Evolutionary conservation across 345 rosid species (phyloP).

Genomic region (Pugionium dolabratum): DNA sequence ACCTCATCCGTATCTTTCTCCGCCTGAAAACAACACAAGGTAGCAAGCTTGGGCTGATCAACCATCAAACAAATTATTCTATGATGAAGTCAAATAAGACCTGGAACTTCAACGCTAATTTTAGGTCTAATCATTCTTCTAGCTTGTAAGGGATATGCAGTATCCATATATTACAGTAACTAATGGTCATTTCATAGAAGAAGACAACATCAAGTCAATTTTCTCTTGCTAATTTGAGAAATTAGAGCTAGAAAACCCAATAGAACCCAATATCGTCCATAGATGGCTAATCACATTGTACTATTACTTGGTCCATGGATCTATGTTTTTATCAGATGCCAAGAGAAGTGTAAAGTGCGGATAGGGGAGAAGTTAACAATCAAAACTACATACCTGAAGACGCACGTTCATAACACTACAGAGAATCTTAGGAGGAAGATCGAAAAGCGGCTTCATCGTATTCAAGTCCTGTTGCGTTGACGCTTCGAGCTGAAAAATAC

Average conservation of each 20-base stretch:
- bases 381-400: constrained; percentile 54
- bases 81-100: constrained; percentile 18
- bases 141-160: constrained; percentile 1
- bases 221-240: constrained; percentile 5
- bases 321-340: background rate
- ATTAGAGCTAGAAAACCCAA: constrained; percentile 2
- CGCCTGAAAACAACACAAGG: constrained; percentile 54
- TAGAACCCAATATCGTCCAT: background rate
- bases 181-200: constrained; percentile 5
- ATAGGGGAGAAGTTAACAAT: background rate
- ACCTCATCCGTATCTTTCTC: constrained; percentile 97
- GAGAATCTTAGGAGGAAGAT: constrained; percentile 75
- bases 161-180: constrained; percentile 8
- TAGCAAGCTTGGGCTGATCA: background rate
- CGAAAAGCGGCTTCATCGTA: constrained; percentile 67
- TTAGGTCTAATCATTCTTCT: background rate
- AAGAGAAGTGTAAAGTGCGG: background rate
- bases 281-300: background rate
- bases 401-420: constrained; percentile 75
- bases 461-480: constrained; percentile 77
- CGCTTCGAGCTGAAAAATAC: constrained; percentile 65
- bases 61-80: background rate
- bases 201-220: background rate
- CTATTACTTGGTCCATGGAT: constrained; percentile 8
- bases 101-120: background rate